A percentile compares a stretch with the other conserved stretches of the same genome.
These are phyloP conservation scores for Phytophthora megakarya DNA, from an alignment of 352 stramenopile genomes.

Conservation along the genomic window DNA sequence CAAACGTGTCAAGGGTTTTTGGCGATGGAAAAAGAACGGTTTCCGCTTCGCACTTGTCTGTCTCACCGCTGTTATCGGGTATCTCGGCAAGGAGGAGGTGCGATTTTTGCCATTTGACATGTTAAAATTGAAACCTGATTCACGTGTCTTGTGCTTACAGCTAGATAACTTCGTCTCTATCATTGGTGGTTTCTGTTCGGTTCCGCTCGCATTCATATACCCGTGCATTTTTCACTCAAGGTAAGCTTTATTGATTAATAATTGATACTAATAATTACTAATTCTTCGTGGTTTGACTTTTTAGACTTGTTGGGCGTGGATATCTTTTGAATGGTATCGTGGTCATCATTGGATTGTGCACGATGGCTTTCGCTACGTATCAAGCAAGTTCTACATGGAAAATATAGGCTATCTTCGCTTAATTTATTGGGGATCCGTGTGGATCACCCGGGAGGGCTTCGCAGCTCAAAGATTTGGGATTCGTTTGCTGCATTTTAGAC, in stretches of 20 bases:
- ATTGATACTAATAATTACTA: neutral
- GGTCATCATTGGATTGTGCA: conserved; percentile 48
- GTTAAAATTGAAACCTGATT: neutral
- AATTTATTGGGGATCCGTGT: too few species aligned
- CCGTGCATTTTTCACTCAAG: conserved; percentile 65
- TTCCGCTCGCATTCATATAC: conserved; percentile 73
- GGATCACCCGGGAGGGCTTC: too few species aligned
- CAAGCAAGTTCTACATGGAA: conserved; percentile 52
- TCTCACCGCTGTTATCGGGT: conserved; percentile 58
- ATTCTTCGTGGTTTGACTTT: neutral
- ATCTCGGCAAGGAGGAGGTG: conserved; percentile 60
- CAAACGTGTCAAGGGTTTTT: conserved; percentile 52
- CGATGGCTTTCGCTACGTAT: conserved; percentile 59
- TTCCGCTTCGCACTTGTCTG: conserved; percentile 66
- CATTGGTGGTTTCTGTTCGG: conserved; percentile 70
- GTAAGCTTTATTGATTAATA: conserved; percentile 12
- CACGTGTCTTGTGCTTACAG: conserved; percentile 17
- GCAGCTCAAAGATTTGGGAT: too few species aligned
- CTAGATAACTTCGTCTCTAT: conserved; percentile 71
- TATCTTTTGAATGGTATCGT: conserved; percentile 48
- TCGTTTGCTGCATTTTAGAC: too few species aligned
- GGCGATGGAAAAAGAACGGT: conserved; percentile 64
- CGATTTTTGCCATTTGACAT: neutral
- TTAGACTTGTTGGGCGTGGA: conserved; percentile 43
- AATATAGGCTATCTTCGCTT: neutral